phyloP scores from a whole-genome alignment of 2,329 filamentous ascomycete genomes.

The Cytospora paraplurivora region DNA sequence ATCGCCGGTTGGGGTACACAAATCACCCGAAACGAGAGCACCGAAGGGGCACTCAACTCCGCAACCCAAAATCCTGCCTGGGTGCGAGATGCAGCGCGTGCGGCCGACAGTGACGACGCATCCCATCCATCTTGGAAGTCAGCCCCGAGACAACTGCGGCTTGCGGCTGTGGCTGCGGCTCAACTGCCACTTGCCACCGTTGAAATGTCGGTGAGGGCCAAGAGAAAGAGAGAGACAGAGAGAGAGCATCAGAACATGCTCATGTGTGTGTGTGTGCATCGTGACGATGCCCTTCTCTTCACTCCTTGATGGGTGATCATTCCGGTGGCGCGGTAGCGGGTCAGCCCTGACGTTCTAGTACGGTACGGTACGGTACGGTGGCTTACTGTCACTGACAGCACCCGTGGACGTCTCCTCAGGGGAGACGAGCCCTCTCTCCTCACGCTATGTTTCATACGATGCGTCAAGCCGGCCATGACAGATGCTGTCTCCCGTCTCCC shows the following conservation, averaged over 20 bases:
- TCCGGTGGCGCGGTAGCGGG: slow-evolving; percentile 2
- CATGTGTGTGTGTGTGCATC: not conserved
- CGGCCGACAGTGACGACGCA: slow-evolving; percentile 12
- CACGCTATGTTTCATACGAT: not conserved
- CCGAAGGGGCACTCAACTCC: no score
- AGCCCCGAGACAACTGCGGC: slow-evolving; percentile 15
- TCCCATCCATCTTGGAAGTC: not conserved
- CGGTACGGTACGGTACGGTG: no score
- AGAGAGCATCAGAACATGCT: slow-evolving; percentile 3
- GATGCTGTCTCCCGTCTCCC: not conserved
- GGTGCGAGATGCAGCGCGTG: no score
- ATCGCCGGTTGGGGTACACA: no score
- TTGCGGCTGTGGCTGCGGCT: slow-evolving; percentile 10
- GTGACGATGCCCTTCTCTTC: slow-evolving; percentile 1
- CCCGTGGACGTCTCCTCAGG: not conserved
- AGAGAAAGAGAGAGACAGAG: no score
- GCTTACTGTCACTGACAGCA: not conserved
- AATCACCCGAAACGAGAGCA: no score
- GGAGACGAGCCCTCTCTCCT: not conserved
- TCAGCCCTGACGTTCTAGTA: not conserved
- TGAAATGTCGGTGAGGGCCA: slow-evolving; percentile 21
- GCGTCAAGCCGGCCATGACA: not conserved
- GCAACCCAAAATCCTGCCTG: no score
- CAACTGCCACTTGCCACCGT: slow-evolving; percentile 18
- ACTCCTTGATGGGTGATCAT: not conserved